Evolutionary conservation across 345 rosid genomes (phyloP), one percentile per base, ranked within the genome.

Genomic region (Hibiscus tridactylites): DNA sequence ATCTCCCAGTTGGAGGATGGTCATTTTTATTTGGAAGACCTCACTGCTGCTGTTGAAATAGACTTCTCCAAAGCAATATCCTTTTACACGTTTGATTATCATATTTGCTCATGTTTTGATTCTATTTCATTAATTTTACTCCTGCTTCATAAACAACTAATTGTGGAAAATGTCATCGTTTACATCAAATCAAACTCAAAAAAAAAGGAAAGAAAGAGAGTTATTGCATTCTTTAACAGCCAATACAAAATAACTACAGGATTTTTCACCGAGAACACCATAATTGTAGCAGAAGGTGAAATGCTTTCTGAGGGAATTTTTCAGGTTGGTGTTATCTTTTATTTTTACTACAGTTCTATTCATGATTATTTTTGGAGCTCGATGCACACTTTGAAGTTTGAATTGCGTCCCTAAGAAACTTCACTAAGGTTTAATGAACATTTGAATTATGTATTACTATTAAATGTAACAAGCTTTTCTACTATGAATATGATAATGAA

Each of bases 1-100:
- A 92, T 95, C 71, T 95, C 97, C 9, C 97, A 95, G 82, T 77
- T 95, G 85, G 97, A 95, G 87, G 97, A 95, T 82, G 97, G 94
- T 3, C 99, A 95, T 80, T 95, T 92, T 87, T 95, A 83, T 77
- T 74, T 92, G 79, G 97, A 90, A 82, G 97, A 95, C 77, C 91
- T 90, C 71, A 84, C 97, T 13, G 97, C 96, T 78, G 87, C 96
- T n/a, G 96, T 92, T 26, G 99, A 95, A 79, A 84, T 95, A 68
- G 83, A 85, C 88, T 82, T 95, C 71, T 84, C 97, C 17, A 85
- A 87, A 70, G 97, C 99, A 85, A 92, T 95, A 95, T 90, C 99
- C 99, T 92, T 88, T 83, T 33, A 1, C 9, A 47, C 49, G 28
- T 1, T 26, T 66, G 39, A 3, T 31, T 47, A 47, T 66, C 6